Evolutionary conservation across 306 rosid species (phyloP).

Genomic region (Fragaria vesca): DNA sequence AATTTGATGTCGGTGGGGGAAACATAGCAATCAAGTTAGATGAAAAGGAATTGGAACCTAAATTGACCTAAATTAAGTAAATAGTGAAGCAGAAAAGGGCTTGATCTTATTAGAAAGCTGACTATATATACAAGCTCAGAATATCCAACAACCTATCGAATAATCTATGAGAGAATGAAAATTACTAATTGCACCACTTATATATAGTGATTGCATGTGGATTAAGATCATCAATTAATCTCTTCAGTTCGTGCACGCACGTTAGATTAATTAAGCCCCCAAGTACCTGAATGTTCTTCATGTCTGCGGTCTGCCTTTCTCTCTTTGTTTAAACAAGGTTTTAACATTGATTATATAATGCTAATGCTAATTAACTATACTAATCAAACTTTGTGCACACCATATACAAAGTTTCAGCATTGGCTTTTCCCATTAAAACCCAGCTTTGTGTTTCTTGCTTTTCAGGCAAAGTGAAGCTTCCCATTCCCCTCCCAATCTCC

Average conservation of each 20-base stretch:
- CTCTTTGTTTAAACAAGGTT: background rate
- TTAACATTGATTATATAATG: background rate
- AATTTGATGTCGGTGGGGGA: slow-evolving; percentile 1
- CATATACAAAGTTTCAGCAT: background rate
- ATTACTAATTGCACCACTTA: too few species aligned
- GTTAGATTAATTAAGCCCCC: background rate
- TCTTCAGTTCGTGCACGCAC: slow-evolving; percentile 1
- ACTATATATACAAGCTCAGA: background rate
- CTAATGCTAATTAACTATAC: background rate
- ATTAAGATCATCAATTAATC: background rate
- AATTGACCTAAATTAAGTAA: background rate
- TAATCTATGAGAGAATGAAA: too few species aligned
- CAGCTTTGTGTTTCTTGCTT: slow-evolving; percentile 16
- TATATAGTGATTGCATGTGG: background rate
- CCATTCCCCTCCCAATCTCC: background rate
- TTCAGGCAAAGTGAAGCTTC: slow-evolving; percentile 14
- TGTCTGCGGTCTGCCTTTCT: too few species aligned
- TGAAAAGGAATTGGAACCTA: background rate
- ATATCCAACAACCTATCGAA: background rate
- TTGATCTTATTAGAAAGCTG: background rate
- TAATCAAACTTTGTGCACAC: background rate
- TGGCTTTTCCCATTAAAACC: background rate
- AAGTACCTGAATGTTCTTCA: background rate
- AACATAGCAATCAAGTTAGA: background rate
- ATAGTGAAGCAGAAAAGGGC: background rate